Evolutionary conservation across 2,329 filamentous ascomycete species (phyloP).

Genomic region (Phyllachora maydis): DNA sequence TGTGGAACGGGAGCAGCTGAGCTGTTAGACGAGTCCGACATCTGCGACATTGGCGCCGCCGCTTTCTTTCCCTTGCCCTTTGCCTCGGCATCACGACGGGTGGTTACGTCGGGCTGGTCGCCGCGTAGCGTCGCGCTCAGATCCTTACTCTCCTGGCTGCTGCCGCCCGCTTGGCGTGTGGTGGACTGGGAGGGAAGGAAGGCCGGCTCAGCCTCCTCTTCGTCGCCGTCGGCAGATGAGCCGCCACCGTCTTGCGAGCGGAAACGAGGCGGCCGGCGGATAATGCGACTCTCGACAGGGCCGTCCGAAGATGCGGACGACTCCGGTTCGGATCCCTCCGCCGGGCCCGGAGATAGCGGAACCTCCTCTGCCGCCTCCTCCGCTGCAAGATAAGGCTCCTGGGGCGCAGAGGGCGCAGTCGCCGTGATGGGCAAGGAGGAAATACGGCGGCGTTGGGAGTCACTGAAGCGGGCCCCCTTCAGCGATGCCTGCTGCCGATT

Average conservation of each 20-base stretch:
- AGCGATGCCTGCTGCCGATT: constrained; percentile 9
- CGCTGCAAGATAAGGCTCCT: background rate
- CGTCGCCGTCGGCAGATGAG: constrained; percentile 26
- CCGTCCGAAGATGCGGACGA: constrained; percentile 17
- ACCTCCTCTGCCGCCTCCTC: constrained; percentile 12
- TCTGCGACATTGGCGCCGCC: no score
- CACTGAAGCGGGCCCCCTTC: constrained; percentile 11
- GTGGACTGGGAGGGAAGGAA: constrained; percentile 26
- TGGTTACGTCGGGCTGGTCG: constrained; percentile 11
- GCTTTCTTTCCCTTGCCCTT: no score
- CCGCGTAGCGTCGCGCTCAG: constrained; percentile 30
- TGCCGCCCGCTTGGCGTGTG: constrained; percentile 6
- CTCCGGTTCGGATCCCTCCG: constrained; percentile 15
- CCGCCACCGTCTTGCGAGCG: constrained; percentile 10
- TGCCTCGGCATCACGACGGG: no score
- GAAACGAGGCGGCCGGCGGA: constrained; percentile 34
- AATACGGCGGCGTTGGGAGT: constrained; percentile 6
- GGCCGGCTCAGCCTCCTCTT: constrained; percentile 32
- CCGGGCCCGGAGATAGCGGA: constrained; percentile 19
- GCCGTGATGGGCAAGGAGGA: constrained; percentile 9
- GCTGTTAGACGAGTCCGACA: constrained; percentile 41
- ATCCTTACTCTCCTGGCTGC: constrained; percentile 11
- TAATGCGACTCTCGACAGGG: constrained; percentile 36
- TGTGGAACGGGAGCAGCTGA: constrained; percentile 20
- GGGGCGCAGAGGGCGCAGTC: constrained; percentile 11